Evolutionary conservation across 2,329 filamentous ascomycete species (phyloP), one percentile per base, ranked within the genome.

Genomic region (Xylaria hypoxylon): DNA sequence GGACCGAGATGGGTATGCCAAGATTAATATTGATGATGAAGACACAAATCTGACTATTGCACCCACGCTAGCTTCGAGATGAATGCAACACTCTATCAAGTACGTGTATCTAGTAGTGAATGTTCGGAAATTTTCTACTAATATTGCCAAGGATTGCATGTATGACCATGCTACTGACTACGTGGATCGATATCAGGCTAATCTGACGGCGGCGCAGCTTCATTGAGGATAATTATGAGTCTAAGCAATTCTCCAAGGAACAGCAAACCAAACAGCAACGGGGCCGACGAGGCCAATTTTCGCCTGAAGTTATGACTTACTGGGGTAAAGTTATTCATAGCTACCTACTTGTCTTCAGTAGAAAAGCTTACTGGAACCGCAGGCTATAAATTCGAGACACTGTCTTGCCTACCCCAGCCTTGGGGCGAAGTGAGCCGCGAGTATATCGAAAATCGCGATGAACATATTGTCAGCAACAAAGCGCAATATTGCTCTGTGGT

Each of bases 301-400:
- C 92, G 0, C 89, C 91, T 57, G 91, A 96, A 64, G 83, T 94
- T 70, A 97, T 97, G 94, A 89, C 90, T 56, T 99, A 90, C 76
- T 98, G 95, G 95, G 95, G 92, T 94, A 80, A 68, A 74, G 3
- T 62, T 15, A 52, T 19, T 28, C 17, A 15, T 17, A 42, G 3
- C n/a, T 6, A 17, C 5, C 11, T 44, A 62, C 8, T 38, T 15
- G 11, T n/a, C 26, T 35, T 42, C 22, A 19, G 3, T 48, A 42
- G 5, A 6, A 19, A 42, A 13, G 6, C 38, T 60, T 50, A 66
- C 64, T 66, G 50, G 59, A 58, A 38, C 10, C 33, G n/a, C 70
- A 95, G 93, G 95, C 40, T 99, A 99, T 82, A 99, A 99, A 77
- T 99, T 99, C 74, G 96, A 99, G 79, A 92, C 93, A 0, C 80